These are phyloP conservation scores for Isoetes taiwanensis DNA, from an alignment of 75 land plant genomes.

Conservation along the genomic window DNA sequence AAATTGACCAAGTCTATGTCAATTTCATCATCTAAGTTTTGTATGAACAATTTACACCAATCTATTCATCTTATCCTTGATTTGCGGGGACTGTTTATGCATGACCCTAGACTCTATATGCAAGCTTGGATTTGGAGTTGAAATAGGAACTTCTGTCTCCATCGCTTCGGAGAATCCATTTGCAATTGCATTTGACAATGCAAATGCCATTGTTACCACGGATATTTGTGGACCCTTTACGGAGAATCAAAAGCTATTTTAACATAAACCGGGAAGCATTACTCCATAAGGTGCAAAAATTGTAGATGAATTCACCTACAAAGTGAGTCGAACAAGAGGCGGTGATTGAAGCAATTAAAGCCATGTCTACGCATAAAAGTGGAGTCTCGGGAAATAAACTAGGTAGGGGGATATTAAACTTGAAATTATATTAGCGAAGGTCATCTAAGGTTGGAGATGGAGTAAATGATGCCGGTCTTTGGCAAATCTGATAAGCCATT, in stretches of 20 bases:
- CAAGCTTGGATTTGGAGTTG: conserved; percentile 4
- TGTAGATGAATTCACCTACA: conserved; percentile 38
- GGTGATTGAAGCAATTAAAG: conserved; percentile 10
- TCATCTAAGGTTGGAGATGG: too few species aligned
- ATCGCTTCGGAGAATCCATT: not conserved
- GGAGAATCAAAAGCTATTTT: conserved; percentile 39
- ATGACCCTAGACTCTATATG: conserved; percentile 4
- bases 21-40: too few species aligned
- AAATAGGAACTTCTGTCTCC: not conserved
- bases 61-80: not conserved
- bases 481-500: too few species aligned
- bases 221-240: conserved; percentile 33
- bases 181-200: conserved; percentile 9
- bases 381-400: too few species aligned
- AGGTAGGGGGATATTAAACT: too few species aligned
- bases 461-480: too few species aligned
- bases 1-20: too few species aligned
- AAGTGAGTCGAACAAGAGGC: conserved; percentile 27
- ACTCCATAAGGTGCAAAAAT: conserved; percentile 22
- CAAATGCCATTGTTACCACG: not conserved
- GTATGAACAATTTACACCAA: too few species aligned
- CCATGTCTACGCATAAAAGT: too few species aligned
- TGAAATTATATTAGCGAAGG: too few species aligned
- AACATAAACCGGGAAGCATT: conserved; percentile 44
- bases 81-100: not conserved